Evolutionary conservation across 768 basidiomycete species (phyloP).

Genomic region (Tulasnella sp.): DNA sequence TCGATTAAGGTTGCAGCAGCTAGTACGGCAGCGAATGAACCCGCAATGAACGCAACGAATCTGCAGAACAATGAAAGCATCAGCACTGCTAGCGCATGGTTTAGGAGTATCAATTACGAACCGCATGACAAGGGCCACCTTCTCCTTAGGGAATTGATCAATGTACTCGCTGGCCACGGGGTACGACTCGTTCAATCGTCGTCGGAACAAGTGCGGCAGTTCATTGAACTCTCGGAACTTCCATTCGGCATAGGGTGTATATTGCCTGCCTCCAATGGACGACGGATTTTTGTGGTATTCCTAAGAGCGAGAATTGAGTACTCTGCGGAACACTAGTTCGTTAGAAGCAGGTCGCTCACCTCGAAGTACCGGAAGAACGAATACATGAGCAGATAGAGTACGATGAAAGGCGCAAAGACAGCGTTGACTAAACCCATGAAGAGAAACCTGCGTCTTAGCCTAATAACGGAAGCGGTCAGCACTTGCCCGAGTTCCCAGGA

Average conservation of each 20-base stretch:
- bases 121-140: constrained; percentile 85
- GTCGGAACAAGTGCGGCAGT: constrained; percentile 83
- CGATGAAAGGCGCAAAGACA: constrained; percentile 93
- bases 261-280: constrained; percentile 83
- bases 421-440: constrained; percentile 98
- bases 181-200: constrained; percentile 83
- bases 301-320: constrained; percentile 41
- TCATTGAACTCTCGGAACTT: constrained; percentile 99
- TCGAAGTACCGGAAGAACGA: constrained; percentile 99
- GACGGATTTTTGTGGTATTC: constrained; percentile 99
- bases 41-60: constrained; percentile 93
- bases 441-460: constrained; percentile 78
- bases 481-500: not conserved
- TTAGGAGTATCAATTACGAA: constrained; percentile 39
- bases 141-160: constrained; percentile 95
- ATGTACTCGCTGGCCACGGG: constrained; percentile 92
- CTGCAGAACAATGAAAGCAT: constrained; percentile 41
- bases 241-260: constrained; percentile 95
- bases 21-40: constrained; percentile 94
- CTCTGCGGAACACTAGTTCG: not conserved
- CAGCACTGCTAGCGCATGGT: not conserved
- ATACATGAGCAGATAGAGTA: constrained; percentile 93
- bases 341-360: constrained; percentile 42
- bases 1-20: constrained; percentile 88
- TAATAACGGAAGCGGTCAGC: constrained; percentile 35